Base-by-base conservation (phyloP, 495 filamentous ascomycete species). In the Aspergillus haitiensis region DNA sequence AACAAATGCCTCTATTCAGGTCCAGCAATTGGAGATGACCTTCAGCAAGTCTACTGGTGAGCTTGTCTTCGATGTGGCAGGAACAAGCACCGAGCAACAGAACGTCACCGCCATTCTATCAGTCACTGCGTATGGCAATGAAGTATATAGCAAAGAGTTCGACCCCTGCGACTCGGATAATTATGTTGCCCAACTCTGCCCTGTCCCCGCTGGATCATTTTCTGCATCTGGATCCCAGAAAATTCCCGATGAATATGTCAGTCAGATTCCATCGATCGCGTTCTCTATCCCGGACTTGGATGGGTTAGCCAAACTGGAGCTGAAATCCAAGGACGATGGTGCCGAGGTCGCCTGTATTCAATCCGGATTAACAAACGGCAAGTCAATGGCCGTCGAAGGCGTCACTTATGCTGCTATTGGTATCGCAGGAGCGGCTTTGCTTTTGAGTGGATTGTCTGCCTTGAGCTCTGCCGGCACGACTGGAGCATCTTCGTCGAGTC, bases 211-310 rank as follows among this genome's bases (percentile, higher is more conserved):
- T 2, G 88, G 92, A 37, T 68, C 70, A 10, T 98, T 98, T 69
- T 71, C 84, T 12, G 91, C 94, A 4, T 74, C 72, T 32, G 93
- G 93, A 8, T 70, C 68, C 1, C 85, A 92, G 67, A 59, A 67
- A 10, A 89, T 98, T 31, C 90, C 94, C 5, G 62, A 79, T 0
- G 65, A 83, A 42, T 92, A 86, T 69, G 87, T 88, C 15, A 82
- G 77, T 57, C 71, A 89, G 70, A 93, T 98, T 55, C 94, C 94
- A 8, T 81, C 86, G 0, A 96, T 98, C 63, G 94, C 94, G 5
- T 98, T 98, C 74, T 82, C 83, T 55, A 79, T 98, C 37, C 94
- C 94, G 27, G 91, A 98, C 75, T 84, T 98, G 55, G 91, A 93
- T 47, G 93, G 93, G 36, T 76, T 89, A 72, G 94, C 91, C 37